Conservation (phyloP, 768 basidiomycete species). For the Pisolithus microcarpus region DNA sequence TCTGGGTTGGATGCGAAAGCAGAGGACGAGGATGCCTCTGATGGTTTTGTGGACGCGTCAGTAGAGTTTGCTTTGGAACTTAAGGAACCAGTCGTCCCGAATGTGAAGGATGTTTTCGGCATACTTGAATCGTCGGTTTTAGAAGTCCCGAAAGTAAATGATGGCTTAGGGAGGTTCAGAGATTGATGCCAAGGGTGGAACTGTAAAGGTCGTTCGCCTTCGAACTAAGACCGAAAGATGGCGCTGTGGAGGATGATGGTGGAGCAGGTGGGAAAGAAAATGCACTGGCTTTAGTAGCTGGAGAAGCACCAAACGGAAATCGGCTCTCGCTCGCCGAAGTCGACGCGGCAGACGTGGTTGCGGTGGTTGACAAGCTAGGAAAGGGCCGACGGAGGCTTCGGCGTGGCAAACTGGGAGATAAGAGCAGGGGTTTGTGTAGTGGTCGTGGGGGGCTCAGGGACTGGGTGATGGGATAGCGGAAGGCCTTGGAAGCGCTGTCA, state of each 20-base stretch:
- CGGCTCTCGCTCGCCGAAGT: conserved; percentile 14
- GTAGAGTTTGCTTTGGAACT: conserved; percentile 1
- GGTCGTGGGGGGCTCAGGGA: conserved; percentile 9
- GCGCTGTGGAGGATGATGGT: conserved; percentile 10
- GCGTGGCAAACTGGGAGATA: conserved; percentile 18
- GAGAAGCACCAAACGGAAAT: conserved; percentile 10
- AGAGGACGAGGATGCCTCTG: conserved; percentile 8
- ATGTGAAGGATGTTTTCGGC: conserved; percentile 14
- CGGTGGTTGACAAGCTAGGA: conserved; percentile 24
- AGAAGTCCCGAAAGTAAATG: conserved; percentile 20
- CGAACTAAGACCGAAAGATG: conserved; percentile 13
- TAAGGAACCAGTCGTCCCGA: conserved; percentile 5
- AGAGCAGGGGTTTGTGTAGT: conserved; percentile 7
- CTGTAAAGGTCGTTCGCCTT: conserved; percentile 15
- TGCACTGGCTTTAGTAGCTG: conserved; percentile 7
- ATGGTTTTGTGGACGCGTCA: conserved; percentile 8
- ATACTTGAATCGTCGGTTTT: conserved; percentile 3
- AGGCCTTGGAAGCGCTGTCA: conserved; percentile 29
- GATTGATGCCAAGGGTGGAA: conserved; percentile 7
- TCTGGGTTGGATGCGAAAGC: conserved; percentile 9
- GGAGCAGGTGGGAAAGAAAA: conserved; percentile 22
- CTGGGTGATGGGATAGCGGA: background rate
- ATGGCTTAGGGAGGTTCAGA: conserved; percentile 23
- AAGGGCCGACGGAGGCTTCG: conserved; percentile 36
- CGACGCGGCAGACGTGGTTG: conserved; percentile 3